phyloP scores from a whole-genome alignment of 306 rosid species.

The Cucurbita moschata region DNA sequence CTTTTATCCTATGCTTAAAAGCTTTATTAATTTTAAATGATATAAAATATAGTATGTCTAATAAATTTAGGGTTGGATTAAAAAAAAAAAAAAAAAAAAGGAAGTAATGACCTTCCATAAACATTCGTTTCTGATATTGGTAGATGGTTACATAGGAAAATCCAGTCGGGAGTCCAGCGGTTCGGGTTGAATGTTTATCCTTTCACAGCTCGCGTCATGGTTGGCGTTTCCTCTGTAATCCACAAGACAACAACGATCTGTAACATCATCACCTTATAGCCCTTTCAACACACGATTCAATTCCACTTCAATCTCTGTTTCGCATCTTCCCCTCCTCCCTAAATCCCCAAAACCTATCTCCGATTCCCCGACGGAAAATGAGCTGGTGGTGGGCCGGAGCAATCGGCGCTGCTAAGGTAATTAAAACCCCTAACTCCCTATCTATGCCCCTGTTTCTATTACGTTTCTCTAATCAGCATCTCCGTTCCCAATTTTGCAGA shows the following conservation, averaged over 20 bases:
- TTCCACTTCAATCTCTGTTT: background rate
- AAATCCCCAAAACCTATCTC: background rate
- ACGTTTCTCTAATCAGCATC: background rate
- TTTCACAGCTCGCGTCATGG: slow-evolving; percentile 4
- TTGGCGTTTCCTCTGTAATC: background rate
- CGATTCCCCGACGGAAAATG: slow-evolving; percentile 18
- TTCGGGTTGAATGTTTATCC: background rate
- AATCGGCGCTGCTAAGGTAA: slow-evolving; percentile 36
- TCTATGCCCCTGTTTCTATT: too few species aligned
- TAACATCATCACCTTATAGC: background rate
- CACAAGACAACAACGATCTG: background rate
- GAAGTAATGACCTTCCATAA: too few species aligned
- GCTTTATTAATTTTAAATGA: too few species aligned
- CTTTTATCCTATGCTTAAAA: too few species aligned
- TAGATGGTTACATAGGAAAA: too few species aligned
- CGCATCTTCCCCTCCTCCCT: background rate
- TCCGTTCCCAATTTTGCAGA: slow-evolving; percentile 19
- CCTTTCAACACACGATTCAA: background rate
- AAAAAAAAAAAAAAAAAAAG: too few species aligned
- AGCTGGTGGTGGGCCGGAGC: slow-evolving; percentile 65
- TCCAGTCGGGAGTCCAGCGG: background rate
- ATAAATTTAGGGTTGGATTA: too few species aligned
- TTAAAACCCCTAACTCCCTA: background rate
- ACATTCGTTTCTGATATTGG: too few species aligned
- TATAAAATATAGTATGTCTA: too few species aligned